Evolutionary conservation across 345 rosid species (phyloP).

Genomic region (Citrus glauca): DNA sequence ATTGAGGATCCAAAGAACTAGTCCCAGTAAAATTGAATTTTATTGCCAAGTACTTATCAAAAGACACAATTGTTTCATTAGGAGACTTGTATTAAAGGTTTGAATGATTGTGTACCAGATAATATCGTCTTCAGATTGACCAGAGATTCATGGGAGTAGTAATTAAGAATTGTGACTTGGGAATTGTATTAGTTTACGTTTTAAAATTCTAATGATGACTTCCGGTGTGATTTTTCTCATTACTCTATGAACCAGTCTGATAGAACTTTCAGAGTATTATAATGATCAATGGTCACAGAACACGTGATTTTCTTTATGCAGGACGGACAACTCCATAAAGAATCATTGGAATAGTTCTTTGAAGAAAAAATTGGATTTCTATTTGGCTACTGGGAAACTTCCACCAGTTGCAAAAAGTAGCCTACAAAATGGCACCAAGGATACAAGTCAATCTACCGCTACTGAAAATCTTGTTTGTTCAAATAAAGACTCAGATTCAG

Average conservation of each 20-base stretch:
- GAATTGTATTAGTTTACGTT: neutral
- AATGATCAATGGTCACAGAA: neutral
- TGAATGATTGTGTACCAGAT: neutral
- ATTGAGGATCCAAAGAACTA: neutral
- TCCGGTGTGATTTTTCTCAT: neutral
- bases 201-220: neutral
- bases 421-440: conserved; percentile 40
- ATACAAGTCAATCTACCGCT: conserved; percentile 17
- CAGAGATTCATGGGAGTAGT: neutral
- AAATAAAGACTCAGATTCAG: conserved; percentile 45
- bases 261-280: neutral
- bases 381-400: conserved; percentile 63
- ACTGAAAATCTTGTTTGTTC: conserved; percentile 30
- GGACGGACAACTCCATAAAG: conserved; percentile 95
- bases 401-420: conserved; percentile 53
- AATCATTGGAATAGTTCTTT: conserved; percentile 98
- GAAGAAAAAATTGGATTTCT: conserved; percentile 87
- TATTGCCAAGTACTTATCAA: neutral
- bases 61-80: neutral
- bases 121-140: neutral
- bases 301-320: conserved; percentile 27
- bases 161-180: neutral
- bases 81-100: neutral
- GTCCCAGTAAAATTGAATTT: neutral
- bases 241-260: neutral